Percentiles rank a stretch among this genome's conserved stretches.
These are phyloP conservation scores for Rhododendron ovatum DNA, from an alignment of 148 eudicot species.

Conservation along the genomic window DNA sequence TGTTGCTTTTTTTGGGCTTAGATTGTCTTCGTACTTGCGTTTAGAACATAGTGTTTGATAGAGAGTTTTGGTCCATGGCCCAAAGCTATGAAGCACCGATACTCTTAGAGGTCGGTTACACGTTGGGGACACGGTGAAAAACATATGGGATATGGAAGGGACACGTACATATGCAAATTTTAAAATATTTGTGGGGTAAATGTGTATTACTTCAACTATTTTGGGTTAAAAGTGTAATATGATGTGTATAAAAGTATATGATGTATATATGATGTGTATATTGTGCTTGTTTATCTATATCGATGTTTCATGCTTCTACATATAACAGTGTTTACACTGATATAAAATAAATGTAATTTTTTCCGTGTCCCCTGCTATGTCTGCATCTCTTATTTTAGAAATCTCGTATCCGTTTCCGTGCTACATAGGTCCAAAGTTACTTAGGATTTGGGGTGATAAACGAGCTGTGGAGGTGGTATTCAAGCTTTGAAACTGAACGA, in stretches of 20 bases:
- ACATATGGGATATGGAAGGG: neutral
- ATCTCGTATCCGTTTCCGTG: neutral
- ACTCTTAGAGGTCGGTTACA: neutral
- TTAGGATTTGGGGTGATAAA: neutral
- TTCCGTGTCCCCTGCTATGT: too few species aligned
- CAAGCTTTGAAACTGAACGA: neutral
- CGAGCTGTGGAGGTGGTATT: neutral
- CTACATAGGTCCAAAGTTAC: neutral
- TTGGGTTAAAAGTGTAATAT: too few species aligned
- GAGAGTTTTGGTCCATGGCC: neutral
- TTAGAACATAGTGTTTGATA: conserved; percentile 2
- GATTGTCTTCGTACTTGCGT: neutral
- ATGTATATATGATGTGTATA: neutral
- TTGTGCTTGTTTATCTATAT: neutral
- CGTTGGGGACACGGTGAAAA: neutral
- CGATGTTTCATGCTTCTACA: neutral
- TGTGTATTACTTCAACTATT: too few species aligned
- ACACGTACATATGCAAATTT: neutral
- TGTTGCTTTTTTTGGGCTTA: neutral
- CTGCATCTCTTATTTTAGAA: neutral
- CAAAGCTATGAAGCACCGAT: neutral
- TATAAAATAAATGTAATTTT: too few species aligned
- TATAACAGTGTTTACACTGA: neutral
- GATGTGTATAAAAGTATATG: too few species aligned
- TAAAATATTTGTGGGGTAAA: neutral